Evolutionary conservation across 73 alveolate species (phyloP).

Genomic region (Paramecium primaurelia): DNA sequence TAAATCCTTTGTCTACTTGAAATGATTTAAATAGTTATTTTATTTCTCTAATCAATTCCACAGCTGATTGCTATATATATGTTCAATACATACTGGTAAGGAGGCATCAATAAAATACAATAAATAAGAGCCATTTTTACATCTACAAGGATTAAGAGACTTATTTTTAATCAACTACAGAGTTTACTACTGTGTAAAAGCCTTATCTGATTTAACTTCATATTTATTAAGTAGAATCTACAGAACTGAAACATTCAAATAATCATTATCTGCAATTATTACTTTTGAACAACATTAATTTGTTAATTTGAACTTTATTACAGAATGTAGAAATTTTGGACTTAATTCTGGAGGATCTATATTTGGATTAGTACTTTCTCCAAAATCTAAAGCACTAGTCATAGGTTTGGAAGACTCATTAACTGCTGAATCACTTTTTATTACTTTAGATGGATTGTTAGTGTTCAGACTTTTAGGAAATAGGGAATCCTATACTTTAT

Average conservation of each 20-base stretch:
- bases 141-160: conserved; percentile 17
- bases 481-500: conserved; percentile 15
- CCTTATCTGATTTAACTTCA: conserved; percentile 14
- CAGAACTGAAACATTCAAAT: not conserved
- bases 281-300: conserved; percentile 41
- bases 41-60: not conserved
- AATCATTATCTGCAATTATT: conserved; percentile 31
- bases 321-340: not conserved
- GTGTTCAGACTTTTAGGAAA: not conserved
- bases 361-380: conserved; percentile 13
- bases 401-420: conserved; percentile 29
- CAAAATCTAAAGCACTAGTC: conserved; percentile 1
- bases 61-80: not conserved
- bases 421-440: not conserved
- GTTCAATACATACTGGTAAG: not conserved
- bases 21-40: not conserved
- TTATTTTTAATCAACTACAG: not conserved
- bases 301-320: conserved; percentile 22
- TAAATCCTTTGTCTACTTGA: not conserved
- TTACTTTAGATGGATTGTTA: not conserved
- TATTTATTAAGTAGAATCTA: conserved; percentile 15
- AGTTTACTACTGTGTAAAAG: not conserved
- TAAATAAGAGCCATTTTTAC: conserved; percentile 16
- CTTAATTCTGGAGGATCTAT: conserved; percentile 19
- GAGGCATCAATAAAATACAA: conserved; percentile 14